phyloP scores from a whole-genome alignment of 176 grass and related monocot genomes.

The Metroxylon sagu region DNA sequence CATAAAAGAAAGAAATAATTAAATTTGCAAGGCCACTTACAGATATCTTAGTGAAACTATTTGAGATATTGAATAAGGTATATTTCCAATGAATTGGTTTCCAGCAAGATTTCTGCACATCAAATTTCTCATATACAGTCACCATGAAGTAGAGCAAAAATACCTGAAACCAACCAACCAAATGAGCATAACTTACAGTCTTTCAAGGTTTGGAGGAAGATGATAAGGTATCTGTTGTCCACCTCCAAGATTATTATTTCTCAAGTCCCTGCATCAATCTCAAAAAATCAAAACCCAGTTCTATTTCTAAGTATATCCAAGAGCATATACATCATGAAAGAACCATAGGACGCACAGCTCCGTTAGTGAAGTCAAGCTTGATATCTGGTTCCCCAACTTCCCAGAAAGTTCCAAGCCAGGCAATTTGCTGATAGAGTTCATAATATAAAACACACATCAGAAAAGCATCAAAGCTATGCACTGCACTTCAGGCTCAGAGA shows the following conservation, averaged over 20 bases:
- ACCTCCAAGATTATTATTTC: constrained; percentile 79
- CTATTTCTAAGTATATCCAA: neutral
- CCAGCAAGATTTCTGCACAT: constrained; percentile 62
- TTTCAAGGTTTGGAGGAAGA: constrained; percentile 75
- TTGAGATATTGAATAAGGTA: constrained; percentile 63
- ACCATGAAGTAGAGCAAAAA: neutral
- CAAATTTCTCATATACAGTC: constrained; percentile 8
- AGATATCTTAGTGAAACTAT: constrained; percentile 57
- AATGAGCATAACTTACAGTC: constrained; percentile 40
- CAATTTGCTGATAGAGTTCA: constrained; percentile 52
- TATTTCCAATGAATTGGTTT: constrained; percentile 55
- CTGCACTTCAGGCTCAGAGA: neutral
- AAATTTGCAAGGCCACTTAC: constrained; percentile 33
- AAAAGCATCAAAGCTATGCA: constrained; percentile 18
- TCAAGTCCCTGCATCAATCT: constrained; percentile 49
- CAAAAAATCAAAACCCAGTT: constrained; percentile 6
- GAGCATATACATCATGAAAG: constrained; percentile 3
- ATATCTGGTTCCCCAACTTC: constrained; percentile 73
- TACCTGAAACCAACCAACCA: neutral
- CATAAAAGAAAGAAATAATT: neutral
- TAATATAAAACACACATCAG: constrained; percentile 28
- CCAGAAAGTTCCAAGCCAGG: constrained; percentile 50
- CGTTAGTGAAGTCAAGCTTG: constrained; percentile 53
- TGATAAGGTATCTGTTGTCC: constrained; percentile 50
- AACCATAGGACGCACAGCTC: constrained; percentile 57